Percentiles rank a stretch among this genome's conserved stretches.
These are phyloP conservation scores for Chlamydomonas sp. DNA, from an alignment of 139 green algal genomes.

Conservation along the genomic window DNA sequence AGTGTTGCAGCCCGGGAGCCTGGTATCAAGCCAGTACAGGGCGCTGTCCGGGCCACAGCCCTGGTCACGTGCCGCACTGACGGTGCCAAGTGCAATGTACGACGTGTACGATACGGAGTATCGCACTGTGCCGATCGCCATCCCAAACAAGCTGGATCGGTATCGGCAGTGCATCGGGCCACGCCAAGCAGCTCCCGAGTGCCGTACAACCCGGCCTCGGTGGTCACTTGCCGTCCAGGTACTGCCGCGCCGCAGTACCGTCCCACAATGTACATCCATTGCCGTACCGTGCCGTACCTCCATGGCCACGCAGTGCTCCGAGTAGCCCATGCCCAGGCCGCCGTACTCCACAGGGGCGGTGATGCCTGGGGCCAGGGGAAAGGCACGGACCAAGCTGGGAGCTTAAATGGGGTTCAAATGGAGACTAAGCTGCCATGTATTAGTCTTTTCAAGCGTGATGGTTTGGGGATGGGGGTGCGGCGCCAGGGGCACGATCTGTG, in stretches of 20 bases:
- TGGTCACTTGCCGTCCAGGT: not conserved
- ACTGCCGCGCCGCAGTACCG: not conserved
- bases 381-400: too few species aligned
- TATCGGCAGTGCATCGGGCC: not conserved
- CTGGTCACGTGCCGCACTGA: not conserved
- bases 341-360: slow-evolving; percentile 86
- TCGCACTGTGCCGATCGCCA: too few species aligned
- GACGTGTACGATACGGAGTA: too few species aligned
- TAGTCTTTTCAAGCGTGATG: too few species aligned
- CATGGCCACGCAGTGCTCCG: slow-evolving; percentile 91
- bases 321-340: slow-evolving; percentile 88
- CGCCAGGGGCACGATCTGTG: too few species aligned
- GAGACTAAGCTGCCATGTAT: too few species aligned
- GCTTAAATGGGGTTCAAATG: not conserved
- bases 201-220: not conserved
- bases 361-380: slow-evolving; percentile 32
- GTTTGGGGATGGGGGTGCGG: too few species aligned
- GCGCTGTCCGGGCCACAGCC: not conserved
- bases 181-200: not conserved
- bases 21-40: too few species aligned
- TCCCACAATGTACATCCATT: not conserved
- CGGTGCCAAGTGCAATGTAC: not conserved
- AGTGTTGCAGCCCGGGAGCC: too few species aligned
- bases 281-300: slow-evolving; percentile 61
- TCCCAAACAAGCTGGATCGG: too few species aligned